Percentiles rank a stretch among this genome's conserved stretches.
Evolutionary conservation across 2,329 filamentous ascomycete species (phyloP).

Genomic region (Elsinoe fawcettii): DNA sequence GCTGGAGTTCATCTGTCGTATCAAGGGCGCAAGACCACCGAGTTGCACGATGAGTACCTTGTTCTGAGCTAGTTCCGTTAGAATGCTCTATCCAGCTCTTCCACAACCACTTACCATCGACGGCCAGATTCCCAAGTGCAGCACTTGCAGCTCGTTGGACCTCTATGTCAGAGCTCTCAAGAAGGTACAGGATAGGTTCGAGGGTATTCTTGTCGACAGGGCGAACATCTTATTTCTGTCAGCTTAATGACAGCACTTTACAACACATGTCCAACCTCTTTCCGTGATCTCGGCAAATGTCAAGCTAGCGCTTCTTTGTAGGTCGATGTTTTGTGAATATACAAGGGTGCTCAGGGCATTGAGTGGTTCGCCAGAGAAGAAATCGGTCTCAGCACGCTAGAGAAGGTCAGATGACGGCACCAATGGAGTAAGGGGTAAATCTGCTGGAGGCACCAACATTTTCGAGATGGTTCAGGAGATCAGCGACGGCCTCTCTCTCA

Average conservation of each 20-base stretch:
- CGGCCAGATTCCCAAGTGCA: slow-evolving; percentile 88
- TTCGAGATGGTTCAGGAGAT: slow-evolving; percentile 90
- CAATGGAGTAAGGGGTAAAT: slow-evolving; percentile 27
- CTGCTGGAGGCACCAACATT: slow-evolving; percentile 56
- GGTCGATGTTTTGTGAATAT: slow-evolving; percentile 96
- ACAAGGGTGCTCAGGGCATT: slow-evolving; percentile 91
- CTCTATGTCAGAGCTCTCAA: slow-evolving; percentile 93
- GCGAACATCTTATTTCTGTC: slow-evolving; percentile 65
- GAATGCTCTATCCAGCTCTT: neutral
- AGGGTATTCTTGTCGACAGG: slow-evolving; percentile 93
- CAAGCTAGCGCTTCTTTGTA: slow-evolving; percentile 92
- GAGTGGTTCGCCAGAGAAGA: slow-evolving; percentile 93
- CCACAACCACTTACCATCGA: slow-evolving; percentile 63
- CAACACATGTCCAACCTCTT: slow-evolving; percentile 56
- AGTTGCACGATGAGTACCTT: slow-evolving; percentile 94
- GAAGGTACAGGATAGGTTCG: slow-evolving; percentile 87
- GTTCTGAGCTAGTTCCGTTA: slow-evolving; percentile 69
- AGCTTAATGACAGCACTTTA: slow-evolving; percentile 15
- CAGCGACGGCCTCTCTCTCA: slow-evolving; percentile 93
- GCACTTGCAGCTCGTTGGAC: slow-evolving; percentile 95
- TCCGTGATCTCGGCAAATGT: slow-evolving; percentile 99
- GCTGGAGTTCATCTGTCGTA: slow-evolving; percentile 94
- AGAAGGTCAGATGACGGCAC: slow-evolving; percentile 12
- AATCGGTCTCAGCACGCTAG: slow-evolving; percentile 91
- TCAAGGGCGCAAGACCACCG: slow-evolving; percentile 81